Base-by-base conservation (phyloP, 2,329 filamentous ascomycete species). In the Penicillium psychrosexuale region DNA sequence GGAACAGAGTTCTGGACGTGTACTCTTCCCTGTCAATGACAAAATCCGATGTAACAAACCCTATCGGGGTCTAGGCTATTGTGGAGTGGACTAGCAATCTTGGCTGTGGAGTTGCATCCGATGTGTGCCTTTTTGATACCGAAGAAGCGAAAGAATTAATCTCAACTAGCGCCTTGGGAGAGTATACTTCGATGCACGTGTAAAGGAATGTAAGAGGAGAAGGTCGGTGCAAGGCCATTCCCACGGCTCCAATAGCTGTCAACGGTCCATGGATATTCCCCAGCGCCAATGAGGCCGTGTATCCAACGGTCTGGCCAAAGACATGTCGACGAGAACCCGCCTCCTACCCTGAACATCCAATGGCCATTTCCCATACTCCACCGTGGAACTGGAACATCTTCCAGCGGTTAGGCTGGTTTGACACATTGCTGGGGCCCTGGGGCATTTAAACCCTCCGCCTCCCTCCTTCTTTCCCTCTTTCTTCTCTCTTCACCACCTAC, bases 11-110 rank as follows among this genome's bases (percentile, higher is more conserved):
- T 19, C 27, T 28, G 33, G 17, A 17, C 31, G 3, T 39, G 22
- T 19, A 36, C 28, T 43, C n/a, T 19, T 6, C 17, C 13, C 8
- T 6, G 28, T 13, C 38, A 37, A 27, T 30, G 0, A 24, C 19
- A 33, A 31, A 34, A 27, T 30, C 7, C 31, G 12, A 42, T 50
- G 45, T 44, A 31, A 51, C 27, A 38, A 22, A 28, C 40, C 24
- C 46, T 34, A 49, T 59, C 30, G 24, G n/a, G 47, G 47, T 58
- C 57, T 51, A 57, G 55, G 44, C 57, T 51, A 30, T 50, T 33
- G 57, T 59, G 57, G 57, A 50, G 44, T 39, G 17, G 8, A 11
- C 34, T 53, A 44, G 31, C 9, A n/a, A 31, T 39, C 51, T 54
- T 49, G 51, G 42, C 47, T 40, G 48, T 58, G 55, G 55, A 58